Conservation (phyloP, 495 filamentous ascomycete species). For the Sphaerosporella brunnea region DNA sequence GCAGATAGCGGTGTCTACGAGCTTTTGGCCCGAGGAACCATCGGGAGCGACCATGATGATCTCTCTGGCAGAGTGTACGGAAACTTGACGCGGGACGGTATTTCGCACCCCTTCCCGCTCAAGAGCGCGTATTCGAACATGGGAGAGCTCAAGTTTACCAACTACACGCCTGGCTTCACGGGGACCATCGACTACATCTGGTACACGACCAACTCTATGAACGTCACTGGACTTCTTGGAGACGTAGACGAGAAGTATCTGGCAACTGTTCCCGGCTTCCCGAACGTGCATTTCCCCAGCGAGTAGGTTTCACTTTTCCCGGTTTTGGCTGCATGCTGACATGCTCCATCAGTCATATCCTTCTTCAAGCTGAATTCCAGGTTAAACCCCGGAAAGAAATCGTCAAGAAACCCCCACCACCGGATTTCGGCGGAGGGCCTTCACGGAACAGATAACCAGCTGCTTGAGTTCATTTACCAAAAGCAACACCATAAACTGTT, state of each 20-base stretch:
- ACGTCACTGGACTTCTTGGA: slow-evolving; percentile 72
- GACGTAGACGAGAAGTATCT: slow-evolving; percentile 84
- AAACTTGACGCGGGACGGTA: slow-evolving; percentile 76
- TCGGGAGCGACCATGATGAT: slow-evolving; percentile 58
- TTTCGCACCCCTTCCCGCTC: slow-evolving; percentile 82
- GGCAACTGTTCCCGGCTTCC: slow-evolving; percentile 78
- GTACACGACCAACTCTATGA: slow-evolving; percentile 82
- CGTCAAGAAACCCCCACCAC: slow-evolving; percentile 38
- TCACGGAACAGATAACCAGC: slow-evolving; percentile 3
- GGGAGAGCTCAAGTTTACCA: slow-evolving; percentile 71
- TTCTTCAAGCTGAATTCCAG: slow-evolving; percentile 77
- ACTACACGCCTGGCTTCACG: slow-evolving; percentile 81
- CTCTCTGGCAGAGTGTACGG: slow-evolving; percentile 60
- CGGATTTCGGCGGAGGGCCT: slow-evolving; percentile 14
- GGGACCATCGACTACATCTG: slow-evolving; percentile 93
- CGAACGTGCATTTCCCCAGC: slow-evolving; percentile 92
- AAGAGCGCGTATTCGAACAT: slow-evolving; percentile 68
- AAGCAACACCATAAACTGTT: background rate
- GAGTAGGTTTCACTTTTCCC: slow-evolving; percentile 33
- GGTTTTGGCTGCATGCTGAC: slow-evolving; percentile 11
- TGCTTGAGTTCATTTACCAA: background rate
- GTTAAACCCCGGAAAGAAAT: slow-evolving; percentile 76
- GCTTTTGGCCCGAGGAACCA: slow-evolving; percentile 54
- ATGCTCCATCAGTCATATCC: slow-evolving; percentile 42
- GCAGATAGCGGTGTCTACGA: slow-evolving; percentile 74